Evolutionary conservation across 352 stramenopile species (phyloP).

Genomic region (Globisporangium recalcitrans): DNA sequence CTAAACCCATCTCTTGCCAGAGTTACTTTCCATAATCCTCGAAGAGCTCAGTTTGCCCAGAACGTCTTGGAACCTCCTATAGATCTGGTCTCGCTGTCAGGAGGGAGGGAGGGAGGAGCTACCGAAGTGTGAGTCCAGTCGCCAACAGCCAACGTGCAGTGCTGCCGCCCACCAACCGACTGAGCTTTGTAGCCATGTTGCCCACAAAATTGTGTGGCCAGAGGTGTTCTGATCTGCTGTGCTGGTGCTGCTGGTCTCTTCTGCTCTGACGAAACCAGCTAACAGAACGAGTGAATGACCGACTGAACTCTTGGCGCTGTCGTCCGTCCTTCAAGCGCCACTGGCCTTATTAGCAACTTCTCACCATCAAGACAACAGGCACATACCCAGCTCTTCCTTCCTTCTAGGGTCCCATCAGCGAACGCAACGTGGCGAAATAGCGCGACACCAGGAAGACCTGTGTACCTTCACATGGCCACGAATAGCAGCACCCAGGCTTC

Average conservation of each 20-base stretch:
- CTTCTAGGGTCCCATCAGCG: neutral
- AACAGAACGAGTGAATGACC: neutral
- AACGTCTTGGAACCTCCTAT: neutral
- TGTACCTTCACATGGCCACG: no score
- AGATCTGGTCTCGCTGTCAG: neutral
- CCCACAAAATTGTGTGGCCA: neutral
- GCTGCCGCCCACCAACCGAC: neutral
- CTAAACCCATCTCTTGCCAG: neutral
- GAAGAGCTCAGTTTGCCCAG: neutral
- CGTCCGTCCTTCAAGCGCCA: neutral
- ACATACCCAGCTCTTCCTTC: neutral
- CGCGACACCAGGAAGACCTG: neutral
- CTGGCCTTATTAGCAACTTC: slow-evolving; percentile 4
- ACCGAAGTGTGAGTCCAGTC: neutral
- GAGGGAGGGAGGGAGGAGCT: neutral
- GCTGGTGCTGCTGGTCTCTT: neutral
- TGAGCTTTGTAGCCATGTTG: neutral
- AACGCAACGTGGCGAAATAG: neutral
- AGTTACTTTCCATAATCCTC: neutral
- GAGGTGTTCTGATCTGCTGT: neutral
- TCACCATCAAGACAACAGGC: neutral
- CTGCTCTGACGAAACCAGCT: neutral
- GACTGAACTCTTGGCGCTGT: slow-evolving; percentile 3
- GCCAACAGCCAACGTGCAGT: neutral
- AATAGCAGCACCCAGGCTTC: neutral